These are phyloP conservation scores for Eragrostis curvula DNA, from an alignment of 176 grass and related monocot species.

Conservation along the genomic window DNA sequence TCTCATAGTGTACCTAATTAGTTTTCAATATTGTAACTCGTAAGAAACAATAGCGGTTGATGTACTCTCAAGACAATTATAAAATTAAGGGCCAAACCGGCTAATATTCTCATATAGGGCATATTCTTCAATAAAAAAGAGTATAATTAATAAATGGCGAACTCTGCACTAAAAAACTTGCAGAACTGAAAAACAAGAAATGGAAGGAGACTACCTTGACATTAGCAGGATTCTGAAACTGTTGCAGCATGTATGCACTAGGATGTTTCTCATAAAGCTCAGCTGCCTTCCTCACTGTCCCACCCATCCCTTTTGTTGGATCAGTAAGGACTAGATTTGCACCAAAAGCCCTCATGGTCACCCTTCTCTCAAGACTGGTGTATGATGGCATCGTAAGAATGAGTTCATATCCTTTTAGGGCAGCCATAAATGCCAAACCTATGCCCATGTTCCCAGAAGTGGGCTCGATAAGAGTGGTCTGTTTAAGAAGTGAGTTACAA, in stretches of 20 bases:
- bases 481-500: neutral
- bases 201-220: slow-evolving; percentile 59
- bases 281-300: slow-evolving; percentile 85
- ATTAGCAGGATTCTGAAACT: slow-evolving; percentile 97
- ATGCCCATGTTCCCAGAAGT: slow-evolving; percentile 97
- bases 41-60: neutral
- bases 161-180: neutral
- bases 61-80: neutral
- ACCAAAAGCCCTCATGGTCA: slow-evolving; percentile 79
- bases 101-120: neutral
- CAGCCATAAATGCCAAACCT: slow-evolving; percentile 68
- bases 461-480: slow-evolving; percentile 92
- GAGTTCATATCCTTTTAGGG: slow-evolving; percentile 84
- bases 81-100: neutral
- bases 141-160: neutral
- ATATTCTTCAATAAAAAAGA: neutral
- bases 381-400: slow-evolving; percentile 95
- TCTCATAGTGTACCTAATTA: slow-evolving; percentile 73
- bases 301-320: slow-evolving; percentile 89
- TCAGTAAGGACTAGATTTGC: slow-evolving; percentile 81
- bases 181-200: neutral
- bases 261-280: slow-evolving; percentile 77
- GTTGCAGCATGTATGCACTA: slow-evolving; percentile 83
- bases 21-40: neutral
- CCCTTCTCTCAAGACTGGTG: slow-evolving; percentile 92